Evolutionary conservation across 306 rosid genomes (phyloP), one percentile per base, ranked within the genome.

Genomic region (Quillaja saponaria): DNA sequence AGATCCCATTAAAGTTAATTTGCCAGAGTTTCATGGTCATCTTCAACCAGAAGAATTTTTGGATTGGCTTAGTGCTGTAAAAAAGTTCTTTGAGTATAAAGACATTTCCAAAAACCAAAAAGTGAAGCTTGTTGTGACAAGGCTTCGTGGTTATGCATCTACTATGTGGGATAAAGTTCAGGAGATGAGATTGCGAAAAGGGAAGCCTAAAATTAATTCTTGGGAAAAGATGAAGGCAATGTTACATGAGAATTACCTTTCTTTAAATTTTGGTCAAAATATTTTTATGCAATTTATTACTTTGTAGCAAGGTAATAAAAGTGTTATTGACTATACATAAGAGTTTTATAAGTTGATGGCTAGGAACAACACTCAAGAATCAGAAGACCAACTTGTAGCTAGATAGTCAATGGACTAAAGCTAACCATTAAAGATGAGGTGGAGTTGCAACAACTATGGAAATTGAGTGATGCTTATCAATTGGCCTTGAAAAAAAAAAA

Each of bases 201-300:
- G 49, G 15, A 48, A 16, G 14, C 31, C 6, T 2, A 31, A 12
- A 49, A 65, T 21, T 5, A 33, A 4, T 12, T 13, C 2, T 12
- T 64, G 12, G 41, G 50, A 38, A 16, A 65, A 53, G 18, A 15
- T 53, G 71, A 54, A 39, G 20, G 9, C 50, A 46, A 46, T 19
- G 17, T 10, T 49, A 8, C 33, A 9, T 1, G 34, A 49, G 7
- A 49, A 49, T 49, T 49, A 17, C 1, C 33, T 49, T 49, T 31
- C 54, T 17, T 10, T 49, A 18, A 18, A 44, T 49, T 49, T 49
- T 49, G 0, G 2, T 18, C 54, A 49, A 49, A 49, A 31, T 49
- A 49, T 49, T 49, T 49, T 49, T 8, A 4, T 8, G 13, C 54
- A 18, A 49, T 49, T 19, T 17, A 49, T 1, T 9, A 49, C 31